A percentile compares a stretch with the other conserved stretches of the same genome.
Conservation (phyloP, 768 basidiomycete species). For the Tylopilus felleus region DNA sequence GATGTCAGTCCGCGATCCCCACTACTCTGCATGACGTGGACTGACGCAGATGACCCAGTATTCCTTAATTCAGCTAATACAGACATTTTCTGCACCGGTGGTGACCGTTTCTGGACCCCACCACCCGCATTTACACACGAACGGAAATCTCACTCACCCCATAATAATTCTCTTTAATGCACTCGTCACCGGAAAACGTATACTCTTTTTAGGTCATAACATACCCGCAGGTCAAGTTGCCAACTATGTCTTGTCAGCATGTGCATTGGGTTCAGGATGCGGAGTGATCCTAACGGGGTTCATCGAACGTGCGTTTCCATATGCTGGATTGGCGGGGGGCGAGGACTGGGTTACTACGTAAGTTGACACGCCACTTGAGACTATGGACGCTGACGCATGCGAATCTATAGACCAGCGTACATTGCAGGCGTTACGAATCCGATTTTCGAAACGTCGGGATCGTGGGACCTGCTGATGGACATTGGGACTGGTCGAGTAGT, state of each 20-base stretch:
- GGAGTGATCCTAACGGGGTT: conserved; percentile 82
- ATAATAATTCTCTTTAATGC: conserved; percentile 97
- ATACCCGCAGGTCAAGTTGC: conserved; percentile 89
- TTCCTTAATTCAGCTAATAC: conserved; percentile 86
- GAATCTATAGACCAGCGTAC: conserved; percentile 69
- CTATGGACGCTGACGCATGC: conserved; percentile 5
- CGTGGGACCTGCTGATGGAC: conserved; percentile 94
- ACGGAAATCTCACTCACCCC: conserved; percentile 86
- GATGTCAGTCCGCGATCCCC: conserved; percentile 59
- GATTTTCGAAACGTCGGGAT: conserved; percentile 82
- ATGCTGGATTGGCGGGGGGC: conserved; percentile 83
- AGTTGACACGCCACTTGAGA: conserved; percentile 29
- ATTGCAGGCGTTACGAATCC: conserved; percentile 98
- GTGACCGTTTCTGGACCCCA: conserved; percentile 66
- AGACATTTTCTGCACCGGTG: conserved; percentile 65
- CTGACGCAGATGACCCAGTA: conserved; percentile 52
- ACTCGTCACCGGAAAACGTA: conserved; percentile 90
- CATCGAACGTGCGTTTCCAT: conserved; percentile 90
- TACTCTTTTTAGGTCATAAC: conserved; percentile 90
- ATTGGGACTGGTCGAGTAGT: conserved; percentile 83
- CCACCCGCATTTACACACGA: conserved; percentile 93
- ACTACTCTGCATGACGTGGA: neutral
- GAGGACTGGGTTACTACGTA: conserved; percentile 91
- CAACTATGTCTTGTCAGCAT: conserved; percentile 88
- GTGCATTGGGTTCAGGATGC: conserved; percentile 89